Evolutionary conservation across 495 filamentous ascomycete genomes (phyloP), one percentile per base, ranked within the genome.

Genomic region (Penicillium cosmopolitanum): DNA sequence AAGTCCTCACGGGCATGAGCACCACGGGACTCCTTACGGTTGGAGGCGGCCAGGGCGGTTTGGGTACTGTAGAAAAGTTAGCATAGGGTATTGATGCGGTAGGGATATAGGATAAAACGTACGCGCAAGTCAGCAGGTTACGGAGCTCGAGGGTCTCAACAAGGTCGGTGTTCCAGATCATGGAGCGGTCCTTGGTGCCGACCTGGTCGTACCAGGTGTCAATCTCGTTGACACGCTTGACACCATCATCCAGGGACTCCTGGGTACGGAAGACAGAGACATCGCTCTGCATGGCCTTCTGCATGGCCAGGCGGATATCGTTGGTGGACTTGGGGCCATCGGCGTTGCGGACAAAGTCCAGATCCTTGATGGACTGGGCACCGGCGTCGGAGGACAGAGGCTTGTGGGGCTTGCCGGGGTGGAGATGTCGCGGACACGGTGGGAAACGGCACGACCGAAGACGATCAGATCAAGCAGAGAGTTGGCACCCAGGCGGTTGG

Each of bases 161-260:
- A 31, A 98, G 84, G 68, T 98, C 94, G 38, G 90, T 91, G 86
- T 98, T 98, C 94, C 94, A 98, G 80, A 98, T 97, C 95, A 98
- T 97, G 85, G 90, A 93, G 70, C 94, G 89, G 75, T 98, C 94
- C 84, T 96, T 96, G 75, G 90, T 96, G 67, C 91, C 90, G 60
- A 97, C 86, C 71, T 96, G 84, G 56, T 75, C 71, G 79, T 89
- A 98, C 61, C 80, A 86, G 68, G 85, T 75, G 73, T 98, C 95
- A 65, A 97, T 88, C 60, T 89, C 83, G 66, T 77, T 84, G 66
- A 98, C 90, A 75, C 84, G 89, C 68, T 78, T 72, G 43, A 95
- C 90, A 81, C 94, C 94, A 71, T 95, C 89, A 59, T 96, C 92
- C 61, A 91, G 78, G 62, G 83, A 87, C 77, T 94, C 89, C 75